phyloP scores from a whole-genome alignment of 345 rosid genomes.

The Eutrema yunnanense region DNA sequence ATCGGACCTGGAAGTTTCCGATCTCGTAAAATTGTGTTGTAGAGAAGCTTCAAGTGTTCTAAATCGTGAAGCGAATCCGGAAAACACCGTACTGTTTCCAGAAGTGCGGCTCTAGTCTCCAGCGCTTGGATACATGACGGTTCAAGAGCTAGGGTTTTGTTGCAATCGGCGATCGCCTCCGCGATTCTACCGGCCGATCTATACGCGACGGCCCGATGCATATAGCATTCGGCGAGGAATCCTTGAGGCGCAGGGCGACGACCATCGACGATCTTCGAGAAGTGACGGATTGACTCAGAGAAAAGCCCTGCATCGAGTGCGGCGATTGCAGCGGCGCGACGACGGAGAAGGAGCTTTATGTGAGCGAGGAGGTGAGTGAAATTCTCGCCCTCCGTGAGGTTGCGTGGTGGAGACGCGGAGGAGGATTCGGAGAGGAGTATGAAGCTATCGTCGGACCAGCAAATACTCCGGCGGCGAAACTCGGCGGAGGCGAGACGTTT shows the following conservation, averaged over 20 bases:
- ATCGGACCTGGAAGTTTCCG: conserved; percentile 92
- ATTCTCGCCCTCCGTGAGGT: conserved; percentile 42
- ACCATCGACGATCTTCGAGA: conserved; percentile 80
- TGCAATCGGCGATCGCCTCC: conserved; percentile 86
- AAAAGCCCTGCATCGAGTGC: conserved; percentile 77
- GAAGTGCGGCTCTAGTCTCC: conserved; percentile 74
- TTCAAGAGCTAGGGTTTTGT: conserved; percentile 77
- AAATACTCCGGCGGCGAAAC: conserved; percentile 79
- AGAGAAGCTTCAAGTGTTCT: conserved; percentile 82
- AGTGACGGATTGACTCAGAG: conserved; percentile 89
- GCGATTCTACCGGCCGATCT: conserved; percentile 70
- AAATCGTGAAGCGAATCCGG: conserved; percentile 92
- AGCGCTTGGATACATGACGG: conserved; percentile 85
- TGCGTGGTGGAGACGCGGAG: conserved; percentile 52
- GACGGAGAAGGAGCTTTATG: conserved; percentile 82
- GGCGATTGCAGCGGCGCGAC: conserved; percentile 81
- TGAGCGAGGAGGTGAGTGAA: conserved; percentile 63
- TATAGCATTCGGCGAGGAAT: conserved; percentile 81
- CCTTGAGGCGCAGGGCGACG: conserved; percentile 88
- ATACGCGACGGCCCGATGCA: conserved; percentile 79
- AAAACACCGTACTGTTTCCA: conserved; percentile 73
- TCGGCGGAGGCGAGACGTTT: conserved; percentile 93
- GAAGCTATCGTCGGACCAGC: conserved; percentile 93
- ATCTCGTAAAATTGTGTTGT: conserved; percentile 77
- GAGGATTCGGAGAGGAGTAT: conserved; percentile 34